Evolutionary conservation across 345 rosid genomes (phyloP).

Genomic region (Capsella bursapastoris): DNA sequence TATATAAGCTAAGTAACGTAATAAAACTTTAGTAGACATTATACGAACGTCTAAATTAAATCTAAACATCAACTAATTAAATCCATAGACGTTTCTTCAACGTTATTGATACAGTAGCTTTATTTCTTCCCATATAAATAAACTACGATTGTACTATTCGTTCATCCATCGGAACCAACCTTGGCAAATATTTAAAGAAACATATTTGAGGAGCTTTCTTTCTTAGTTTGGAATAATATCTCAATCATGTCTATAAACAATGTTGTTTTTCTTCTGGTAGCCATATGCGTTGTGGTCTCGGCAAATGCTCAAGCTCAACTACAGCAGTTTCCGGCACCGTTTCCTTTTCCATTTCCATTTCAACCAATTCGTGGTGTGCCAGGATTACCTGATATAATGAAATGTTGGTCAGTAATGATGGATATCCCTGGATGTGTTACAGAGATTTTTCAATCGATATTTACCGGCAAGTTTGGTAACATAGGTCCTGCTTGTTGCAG

Average conservation of each 20-base stretch:
- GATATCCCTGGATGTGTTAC: constrained; percentile 7
- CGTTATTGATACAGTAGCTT: neutral
- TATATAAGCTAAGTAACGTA: too few relatives aligned
- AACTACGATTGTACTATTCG: neutral
- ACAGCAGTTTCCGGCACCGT: neutral
- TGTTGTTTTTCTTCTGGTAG: neutral
- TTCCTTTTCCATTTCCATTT: neutral
- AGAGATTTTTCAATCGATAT: constrained; percentile 14
- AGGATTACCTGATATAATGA: neutral
- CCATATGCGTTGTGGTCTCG: neutral
- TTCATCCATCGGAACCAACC: constrained; percentile 11
- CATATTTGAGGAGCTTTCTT: neutral
- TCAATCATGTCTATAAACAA: constrained; percentile 7
- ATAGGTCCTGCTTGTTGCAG: constrained; percentile 12
- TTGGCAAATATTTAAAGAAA: neutral
- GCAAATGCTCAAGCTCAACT: constrained; percentile 27
- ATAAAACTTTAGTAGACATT: too few relatives aligned
- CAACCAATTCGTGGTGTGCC: neutral
- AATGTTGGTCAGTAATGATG: neutral
- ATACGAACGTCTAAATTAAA: neutral
- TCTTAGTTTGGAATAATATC: neutral
- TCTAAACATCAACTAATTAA: neutral
- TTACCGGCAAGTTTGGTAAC: neutral
- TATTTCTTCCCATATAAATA: constrained; percentile 19
- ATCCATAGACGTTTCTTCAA: neutral